These are phyloP conservation scores for Lentinula raphanica DNA, from an alignment of 768 basidiomycete species.

Conservation along the genomic window DNA sequence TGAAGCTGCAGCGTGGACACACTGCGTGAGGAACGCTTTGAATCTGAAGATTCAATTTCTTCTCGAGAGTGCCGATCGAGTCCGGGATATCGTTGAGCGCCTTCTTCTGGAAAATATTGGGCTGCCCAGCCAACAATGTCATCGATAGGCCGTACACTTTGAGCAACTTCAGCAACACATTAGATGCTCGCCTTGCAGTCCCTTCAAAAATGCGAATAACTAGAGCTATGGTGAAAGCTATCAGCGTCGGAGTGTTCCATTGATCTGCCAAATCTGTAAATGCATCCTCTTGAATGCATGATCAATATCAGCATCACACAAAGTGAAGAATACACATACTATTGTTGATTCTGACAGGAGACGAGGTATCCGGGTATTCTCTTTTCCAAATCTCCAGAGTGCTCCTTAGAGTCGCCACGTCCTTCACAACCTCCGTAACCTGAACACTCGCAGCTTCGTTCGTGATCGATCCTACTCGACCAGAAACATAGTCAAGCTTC, in stretches of 20 bases:
- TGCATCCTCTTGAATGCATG: no score
- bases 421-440: no score
- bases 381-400: no score
- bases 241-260: not conserved
- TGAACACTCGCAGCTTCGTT: no score
- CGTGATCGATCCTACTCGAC: no score
- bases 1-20: slow-evolving; percentile 1
- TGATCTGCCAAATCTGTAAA: no score
- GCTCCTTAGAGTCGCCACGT: no score
- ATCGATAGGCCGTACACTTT: not conserved
- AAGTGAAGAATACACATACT: no score
- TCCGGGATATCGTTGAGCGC: not conserved
- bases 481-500: no score
- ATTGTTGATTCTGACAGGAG: no score
- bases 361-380: no score
- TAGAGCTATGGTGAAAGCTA: not conserved
- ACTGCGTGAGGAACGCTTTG: not conserved
- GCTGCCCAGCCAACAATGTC: not conserved
- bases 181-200: not conserved
- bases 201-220: not conserved
- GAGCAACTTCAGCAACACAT: not conserved
- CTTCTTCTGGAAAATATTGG: not conserved
- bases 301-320: no score
- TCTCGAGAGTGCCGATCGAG: not conserved
- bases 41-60: not conserved